Percentiles rank a stretch among this genome's conserved stretches.
phyloP scores from a whole-genome alignment of 2,329 filamentous ascomycete species.

The Diaporthe citrichinensis region DNA sequence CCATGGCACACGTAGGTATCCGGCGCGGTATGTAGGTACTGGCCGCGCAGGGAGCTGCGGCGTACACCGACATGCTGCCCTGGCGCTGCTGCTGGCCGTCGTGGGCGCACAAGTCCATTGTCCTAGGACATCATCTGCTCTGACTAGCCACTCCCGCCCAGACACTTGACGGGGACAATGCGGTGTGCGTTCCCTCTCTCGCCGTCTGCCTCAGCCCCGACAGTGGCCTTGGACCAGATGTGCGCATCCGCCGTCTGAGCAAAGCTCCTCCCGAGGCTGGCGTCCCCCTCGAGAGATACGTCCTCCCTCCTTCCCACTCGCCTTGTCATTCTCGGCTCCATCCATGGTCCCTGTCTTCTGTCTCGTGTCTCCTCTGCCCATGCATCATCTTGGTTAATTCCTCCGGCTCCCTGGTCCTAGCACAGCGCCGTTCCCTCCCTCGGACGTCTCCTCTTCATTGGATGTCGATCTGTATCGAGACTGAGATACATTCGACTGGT shows the following conservation, averaged over 20 bases:
- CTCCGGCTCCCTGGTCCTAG: constrained; percentile 39
- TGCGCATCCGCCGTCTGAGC: constrained; percentile 15
- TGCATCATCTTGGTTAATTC: constrained; percentile 35
- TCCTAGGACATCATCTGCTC: constrained; percentile 29
- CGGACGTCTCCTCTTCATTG: constrained; percentile 13
- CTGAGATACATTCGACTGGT: not conserved
- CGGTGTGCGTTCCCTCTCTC: constrained; percentile 37
- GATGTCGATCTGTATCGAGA: not conserved
- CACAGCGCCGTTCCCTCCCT: constrained; percentile 29
- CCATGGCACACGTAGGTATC: constrained; percentile 30
- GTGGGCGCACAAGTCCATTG: constrained; percentile 20
- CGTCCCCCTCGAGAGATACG: not conserved
- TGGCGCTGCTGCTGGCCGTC: constrained; percentile 37
- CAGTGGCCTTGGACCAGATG: constrained; percentile 34
- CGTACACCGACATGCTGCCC: constrained; percentile 26
- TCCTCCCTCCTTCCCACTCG: not conserved
- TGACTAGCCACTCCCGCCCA: constrained; percentile 14
- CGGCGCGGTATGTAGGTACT: constrained; percentile 26
- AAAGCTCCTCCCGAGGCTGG: constrained; percentile 1
- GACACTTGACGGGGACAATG: constrained; percentile 35
- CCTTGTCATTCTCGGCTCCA: not conserved
- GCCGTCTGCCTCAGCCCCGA: constrained; percentile 35
- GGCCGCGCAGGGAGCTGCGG: constrained; percentile 31
- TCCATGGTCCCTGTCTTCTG: constrained; percentile 29
- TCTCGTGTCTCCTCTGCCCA: constrained; percentile 27